Base-by-base conservation (phyloP, 345 rosid genomes). In the Rhodomyrtus tomentosa region DNA sequence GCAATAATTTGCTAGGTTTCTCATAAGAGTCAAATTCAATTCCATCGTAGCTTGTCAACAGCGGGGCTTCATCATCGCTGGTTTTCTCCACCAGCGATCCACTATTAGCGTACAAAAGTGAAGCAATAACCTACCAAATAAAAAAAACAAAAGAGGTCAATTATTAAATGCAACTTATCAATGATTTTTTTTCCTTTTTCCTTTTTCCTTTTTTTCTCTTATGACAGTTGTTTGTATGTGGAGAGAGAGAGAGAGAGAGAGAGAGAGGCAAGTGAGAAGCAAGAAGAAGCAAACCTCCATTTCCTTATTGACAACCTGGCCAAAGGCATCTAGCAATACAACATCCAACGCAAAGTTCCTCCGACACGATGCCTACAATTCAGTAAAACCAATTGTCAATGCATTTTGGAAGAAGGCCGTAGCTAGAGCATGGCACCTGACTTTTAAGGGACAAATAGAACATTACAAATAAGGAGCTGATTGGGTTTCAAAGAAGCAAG, bases 291-390 rank as follows among this genome's bases (percentile, higher is more conserved):
- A 53, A 88, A 95, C 98, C 98, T 95, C 94, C 76, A 90, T 81
- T 74, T 95, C 98, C 89, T 91, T 91, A 86, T 91, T 82, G 80
- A 92, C 92, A 80, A 90, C 86, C 85, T 90, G 91, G 82, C 90
- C 93, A 85, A 90, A 85, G 79, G 94, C 93, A 93, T 95, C 90
- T 82, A 87, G 88, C 87, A 95, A 91, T 85, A 91, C 86, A 87
- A 94, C 94, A 88, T 95, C 96, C 91, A 93, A 86, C 22, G 95
- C 91, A 88, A 95, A 91, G n/a, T 91, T 88, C 90, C 94, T 92
- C 68, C 91, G 92, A 86, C 94, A 93, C 76, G 95, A 93, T 87
- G 89, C 94, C 96, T 93, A 87, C 76, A 74, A 81, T 88, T 68
- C 45, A 2, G 45, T 68, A 68, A 9, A 84, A 84, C 82, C 72